Evolutionary conservation across 2,329 filamentous ascomycete species (phyloP), one percentile per base, ranked within the genome.

Genomic region (Aspergillus sp.): DNA sequence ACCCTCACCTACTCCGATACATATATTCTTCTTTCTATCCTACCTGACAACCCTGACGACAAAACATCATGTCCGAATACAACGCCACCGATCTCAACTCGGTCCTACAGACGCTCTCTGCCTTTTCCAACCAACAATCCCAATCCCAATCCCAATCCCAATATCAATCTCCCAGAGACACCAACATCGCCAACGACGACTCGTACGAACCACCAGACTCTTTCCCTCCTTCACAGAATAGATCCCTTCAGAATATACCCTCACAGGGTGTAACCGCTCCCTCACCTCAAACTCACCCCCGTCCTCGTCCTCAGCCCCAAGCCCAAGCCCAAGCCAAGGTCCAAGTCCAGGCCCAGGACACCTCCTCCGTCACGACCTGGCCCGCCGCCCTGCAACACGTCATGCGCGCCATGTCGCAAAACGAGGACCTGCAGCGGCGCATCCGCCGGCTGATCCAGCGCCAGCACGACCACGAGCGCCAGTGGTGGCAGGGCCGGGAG

Each of bases 381-480:
- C 72, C 77, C 13, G 65, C 74, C 9, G 80, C 78, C 6, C 63
- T 82, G 30, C 72, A 73, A 58, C 76, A 79, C 65, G 74, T 82
- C 19, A 81, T 79, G 72, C 74, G 72, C 47, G 73, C 73, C 3
- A 71, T 81, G 17, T 67, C 71, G 0, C 72, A 72, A 40, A 75
- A 78, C 53, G 75, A 79, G 50, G 65, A 68, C 30, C 67, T 74
- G 1, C 67, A 78, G 40, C 65, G 68, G 14, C 73, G 75, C 10
- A 76, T 82, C 56, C 73, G 74, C 17, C 66, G 84, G 70, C 75
- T 88, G 67, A 86, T 88, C 54, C 76, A 77, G 50, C 78, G 82
- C 40, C 85, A 88, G 65, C 79, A 84, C 60, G 76, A 78, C 38
- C 80, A 87, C 60, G 83, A 88, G 58, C 76, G 76, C 57, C 78